Percentiles rank a stretch among this genome's conserved stretches.
Evolutionary conservation across 192 early-diverging fungal species (phyloP).

Genomic region (Chytriomyces sp.): DNA sequence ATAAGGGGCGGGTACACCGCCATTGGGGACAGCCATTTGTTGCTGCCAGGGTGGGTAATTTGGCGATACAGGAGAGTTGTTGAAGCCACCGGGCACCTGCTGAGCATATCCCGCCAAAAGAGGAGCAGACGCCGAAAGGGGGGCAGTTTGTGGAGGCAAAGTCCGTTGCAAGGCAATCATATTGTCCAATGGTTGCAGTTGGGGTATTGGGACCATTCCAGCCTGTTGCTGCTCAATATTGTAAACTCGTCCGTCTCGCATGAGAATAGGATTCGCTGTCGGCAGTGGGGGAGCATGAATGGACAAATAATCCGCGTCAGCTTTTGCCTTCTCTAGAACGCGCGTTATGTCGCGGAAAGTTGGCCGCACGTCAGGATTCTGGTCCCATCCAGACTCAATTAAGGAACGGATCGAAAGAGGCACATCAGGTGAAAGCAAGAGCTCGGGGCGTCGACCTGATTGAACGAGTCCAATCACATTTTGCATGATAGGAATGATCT

Average conservation of each 20-base stretch:
- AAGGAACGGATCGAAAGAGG: constrained; percentile 23
- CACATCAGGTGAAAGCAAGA: constrained; percentile 17
- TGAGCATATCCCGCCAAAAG: no score
- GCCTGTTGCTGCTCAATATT: not conserved
- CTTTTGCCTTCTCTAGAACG: constrained; percentile 18
- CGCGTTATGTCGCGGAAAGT: constrained; percentile 31
- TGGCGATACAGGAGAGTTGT: not conserved
- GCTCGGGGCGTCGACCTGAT: constrained; percentile 26
- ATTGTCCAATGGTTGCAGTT: constrained; percentile 14
- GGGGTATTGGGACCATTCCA: not conserved
- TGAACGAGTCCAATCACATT: constrained; percentile 25
- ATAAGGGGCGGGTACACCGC: not conserved
- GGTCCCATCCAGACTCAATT: constrained; percentile 29
- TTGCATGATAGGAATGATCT: constrained; percentile 30
- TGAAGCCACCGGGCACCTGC: not conserved
- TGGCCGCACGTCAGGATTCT: constrained; percentile 23
- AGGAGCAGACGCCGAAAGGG: constrained; percentile 5
- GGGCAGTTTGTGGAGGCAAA: constrained; percentile 22
- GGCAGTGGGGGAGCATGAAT: constrained; percentile 14
- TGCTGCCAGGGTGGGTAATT: not conserved
- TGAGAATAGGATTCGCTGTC: not conserved
- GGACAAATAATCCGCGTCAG: constrained; percentile 21
- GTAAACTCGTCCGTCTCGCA: not conserved
- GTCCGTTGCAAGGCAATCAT: not conserved
- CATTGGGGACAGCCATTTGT: not conserved